Conservation (phyloP, 2,329 filamentous ascomycete genomes). For the Ceratocystis lukuohia region DNA sequence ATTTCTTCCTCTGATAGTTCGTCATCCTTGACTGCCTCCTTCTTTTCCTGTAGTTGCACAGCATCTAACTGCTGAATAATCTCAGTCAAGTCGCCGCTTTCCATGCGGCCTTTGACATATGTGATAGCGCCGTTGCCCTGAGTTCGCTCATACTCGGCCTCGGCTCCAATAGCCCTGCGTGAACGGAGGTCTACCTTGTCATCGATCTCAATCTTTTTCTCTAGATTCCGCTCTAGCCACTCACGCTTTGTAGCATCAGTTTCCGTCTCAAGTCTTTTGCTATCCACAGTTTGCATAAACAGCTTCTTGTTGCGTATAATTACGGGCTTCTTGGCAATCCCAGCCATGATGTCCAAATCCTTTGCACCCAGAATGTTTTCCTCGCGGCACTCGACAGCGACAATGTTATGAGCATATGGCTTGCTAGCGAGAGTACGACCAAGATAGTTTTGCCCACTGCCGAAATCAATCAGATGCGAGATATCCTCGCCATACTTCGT, state of each 20-base stretch:
- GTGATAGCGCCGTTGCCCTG: constrained; percentile 58
- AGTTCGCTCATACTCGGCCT: constrained; percentile 40
- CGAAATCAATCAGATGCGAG: constrained; percentile 88
- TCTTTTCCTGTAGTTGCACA: constrained; percentile 17
- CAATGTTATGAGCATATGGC: constrained; percentile 74
- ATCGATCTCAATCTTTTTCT: constrained; percentile 22
- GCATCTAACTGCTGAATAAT: constrained; percentile 49
- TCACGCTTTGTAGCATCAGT: constrained; percentile 28
- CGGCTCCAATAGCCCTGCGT: constrained; percentile 31
- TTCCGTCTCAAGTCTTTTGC: constrained; percentile 35
- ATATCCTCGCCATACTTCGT: constrained; percentile 43
- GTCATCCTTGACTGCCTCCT: constrained; percentile 24
- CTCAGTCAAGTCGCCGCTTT: constrained; percentile 56
- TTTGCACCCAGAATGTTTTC: constrained; percentile 78
- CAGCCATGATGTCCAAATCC: constrained; percentile 70
- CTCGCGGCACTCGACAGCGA: constrained; percentile 79
- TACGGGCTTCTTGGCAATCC: constrained; percentile 57
- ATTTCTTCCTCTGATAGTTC: constrained; percentile 16
- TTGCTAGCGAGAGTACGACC: constrained; percentile 72
- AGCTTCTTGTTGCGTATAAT: constrained; percentile 75
- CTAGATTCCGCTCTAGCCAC: constrained; percentile 17
- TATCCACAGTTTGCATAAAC: constrained; percentile 42
- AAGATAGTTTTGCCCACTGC: constrained; percentile 92
- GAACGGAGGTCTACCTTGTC: constrained; percentile 34
- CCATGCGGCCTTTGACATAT: constrained; percentile 62